Conservation (phyloP, 2,329 filamentous ascomycete species). For the Pleurostoma richardsiae region DNA sequence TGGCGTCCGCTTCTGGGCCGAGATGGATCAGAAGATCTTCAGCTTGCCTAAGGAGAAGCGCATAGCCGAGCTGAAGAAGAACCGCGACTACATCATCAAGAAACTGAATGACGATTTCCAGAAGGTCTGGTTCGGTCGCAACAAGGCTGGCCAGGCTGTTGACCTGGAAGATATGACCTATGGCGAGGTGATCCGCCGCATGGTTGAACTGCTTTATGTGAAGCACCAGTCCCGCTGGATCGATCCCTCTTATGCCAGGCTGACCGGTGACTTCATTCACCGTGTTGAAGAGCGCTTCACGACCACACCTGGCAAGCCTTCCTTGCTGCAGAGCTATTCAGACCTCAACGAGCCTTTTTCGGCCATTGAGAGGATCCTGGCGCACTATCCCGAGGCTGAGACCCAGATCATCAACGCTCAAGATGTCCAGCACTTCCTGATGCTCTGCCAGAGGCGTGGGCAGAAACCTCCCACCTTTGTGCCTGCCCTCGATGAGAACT, state of each 20-base stretch:
- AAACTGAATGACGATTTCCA: conserved; percentile 95
- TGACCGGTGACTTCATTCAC: conserved; percentile 94
- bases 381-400: conserved; percentile 80
- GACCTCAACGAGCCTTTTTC: conserved; percentile 81
- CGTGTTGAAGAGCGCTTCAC: conserved; percentile 97
- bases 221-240: conserved; percentile 91
- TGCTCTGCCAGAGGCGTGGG: conserved; percentile 83
- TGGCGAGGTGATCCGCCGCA: conserved; percentile 75
- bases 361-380: conserved; percentile 72
- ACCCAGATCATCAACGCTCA: conserved; percentile 95
- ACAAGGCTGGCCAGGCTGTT: conserved; percentile 72
- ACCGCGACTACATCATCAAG: conserved; percentile 86
- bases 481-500: conserved; percentile 90
- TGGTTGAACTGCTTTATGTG: conserved; percentile 88
- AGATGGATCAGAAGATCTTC: conserved; percentile 99
- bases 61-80: conserved; percentile 80
- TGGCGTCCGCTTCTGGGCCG: conserved; percentile 93
- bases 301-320: conserved; percentile 62
- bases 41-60: conserved; percentile 92
- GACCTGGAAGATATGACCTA: conserved; percentile 97
- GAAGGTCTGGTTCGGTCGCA: conserved; percentile 93
- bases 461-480: conserved; percentile 98
- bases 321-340: conserved; percentile 82
- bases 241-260: conserved; percentile 71
- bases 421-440: conserved; percentile 93